phyloP scores from a whole-genome alignment of 148 eudicot genomes.

The Rhododendron mucronatum region DNA sequence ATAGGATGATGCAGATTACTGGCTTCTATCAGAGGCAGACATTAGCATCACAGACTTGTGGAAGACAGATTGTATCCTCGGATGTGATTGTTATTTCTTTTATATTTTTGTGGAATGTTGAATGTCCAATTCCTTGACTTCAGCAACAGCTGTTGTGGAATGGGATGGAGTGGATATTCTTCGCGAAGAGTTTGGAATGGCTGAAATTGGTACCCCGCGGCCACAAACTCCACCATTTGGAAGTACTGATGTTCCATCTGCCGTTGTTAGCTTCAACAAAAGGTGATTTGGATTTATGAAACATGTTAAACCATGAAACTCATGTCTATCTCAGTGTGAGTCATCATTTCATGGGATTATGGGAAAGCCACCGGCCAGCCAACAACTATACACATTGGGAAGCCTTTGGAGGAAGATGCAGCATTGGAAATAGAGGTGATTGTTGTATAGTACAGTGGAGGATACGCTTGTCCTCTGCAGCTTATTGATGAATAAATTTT shows the following conservation, averaged over 20 bases:
- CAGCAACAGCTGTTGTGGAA: slow-evolving; percentile 40
- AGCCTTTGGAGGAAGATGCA: slow-evolving; percentile 6
- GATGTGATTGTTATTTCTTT: not conserved
- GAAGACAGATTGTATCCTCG: slow-evolving; percentile 74
- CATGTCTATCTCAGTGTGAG: not conserved
- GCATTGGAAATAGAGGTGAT: slow-evolving; percentile 8
- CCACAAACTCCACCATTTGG: slow-evolving; percentile 53
- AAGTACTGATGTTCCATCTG: slow-evolving; percentile 24
- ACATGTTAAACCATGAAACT: not conserved
- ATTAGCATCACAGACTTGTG: slow-evolving; percentile 86
- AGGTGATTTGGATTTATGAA: slow-evolving; percentile 19
- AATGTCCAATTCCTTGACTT: slow-evolving; percentile 26
- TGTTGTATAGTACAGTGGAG: slow-evolving; percentile 5
- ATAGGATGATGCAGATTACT: slow-evolving; percentile 84
- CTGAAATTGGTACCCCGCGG: slow-evolving; percentile 29
- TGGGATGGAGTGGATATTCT: slow-evolving; percentile 49
- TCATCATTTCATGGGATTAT: not conserved
- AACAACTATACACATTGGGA: not conserved
- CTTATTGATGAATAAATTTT: not conserved
- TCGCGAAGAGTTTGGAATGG: slow-evolving; percentile 49
- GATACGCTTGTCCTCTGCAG: not conserved
- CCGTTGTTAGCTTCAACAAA: slow-evolving; percentile 6
- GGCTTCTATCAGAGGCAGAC: slow-evolving; percentile 68
- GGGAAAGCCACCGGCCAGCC: not conserved
- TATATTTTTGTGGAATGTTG: not conserved